Conservation (phyloP, 768 basidiomycete species). For the Goffeauzyma gilvescens region DNA sequence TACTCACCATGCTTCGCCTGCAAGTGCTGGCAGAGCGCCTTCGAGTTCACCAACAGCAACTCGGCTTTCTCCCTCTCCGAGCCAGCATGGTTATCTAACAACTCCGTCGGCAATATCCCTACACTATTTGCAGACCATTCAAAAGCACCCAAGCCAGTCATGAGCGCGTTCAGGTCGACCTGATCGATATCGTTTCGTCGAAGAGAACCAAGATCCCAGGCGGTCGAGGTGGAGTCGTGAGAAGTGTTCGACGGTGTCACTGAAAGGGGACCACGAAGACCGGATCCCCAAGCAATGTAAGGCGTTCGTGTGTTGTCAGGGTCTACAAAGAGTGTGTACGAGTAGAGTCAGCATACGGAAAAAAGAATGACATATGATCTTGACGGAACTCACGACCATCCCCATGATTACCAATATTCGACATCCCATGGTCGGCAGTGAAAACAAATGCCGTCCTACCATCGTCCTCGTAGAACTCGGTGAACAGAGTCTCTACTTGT, state of each 20-base stretch:
- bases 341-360: not conserved
- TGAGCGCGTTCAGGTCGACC: conserved; percentile 60
- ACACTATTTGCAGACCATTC: conserved; percentile 7
- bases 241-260: conserved; percentile 39
- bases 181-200: conserved; percentile 60
- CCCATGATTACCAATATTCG: conserved; percentile 67
- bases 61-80: not conserved
- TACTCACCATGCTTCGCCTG: conserved; percentile 6
- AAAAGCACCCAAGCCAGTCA: conserved; percentile 33
- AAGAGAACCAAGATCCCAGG: conserved; percentile 45
- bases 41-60: conserved; percentile 3
- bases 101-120: conserved; percentile 5
- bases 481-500: conserved; percentile 45
- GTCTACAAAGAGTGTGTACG: conserved; percentile 35
- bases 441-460: conserved; percentile 29
- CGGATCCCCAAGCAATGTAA: conserved; percentile 62
- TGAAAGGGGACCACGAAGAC: conserved; percentile 50
- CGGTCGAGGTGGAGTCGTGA: conserved; percentile 50
- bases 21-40: conserved; percentile 5
- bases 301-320: conserved; percentile 78
- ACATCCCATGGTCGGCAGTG: conserved; percentile 72
- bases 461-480: conserved; percentile 47
- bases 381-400: conserved; percentile 39
- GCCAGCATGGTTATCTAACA: not conserved
- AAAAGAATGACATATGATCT: not conserved